Base-by-base conservation (phyloP, 2,329 filamentous ascomycete genomes). In the Penicillium polonicum region DNA sequence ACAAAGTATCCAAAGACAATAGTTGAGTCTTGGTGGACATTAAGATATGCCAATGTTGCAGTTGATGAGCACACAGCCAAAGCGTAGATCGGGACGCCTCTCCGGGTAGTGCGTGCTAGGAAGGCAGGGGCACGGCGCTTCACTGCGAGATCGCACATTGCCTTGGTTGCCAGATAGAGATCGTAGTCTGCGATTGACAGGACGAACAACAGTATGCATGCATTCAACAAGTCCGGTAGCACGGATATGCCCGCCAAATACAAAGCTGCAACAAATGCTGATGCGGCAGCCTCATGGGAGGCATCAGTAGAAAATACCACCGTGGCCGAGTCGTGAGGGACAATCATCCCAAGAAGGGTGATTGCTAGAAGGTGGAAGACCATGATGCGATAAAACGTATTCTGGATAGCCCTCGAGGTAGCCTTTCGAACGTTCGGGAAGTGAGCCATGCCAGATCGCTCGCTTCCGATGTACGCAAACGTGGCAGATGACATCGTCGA, bases 361-460 rank as follows among this genome's bases (percentile, higher is more conserved):
- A 92, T 87, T 19, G 83, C 86, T 59, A 91, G 74, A 69, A 86
- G 82, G 79, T 93, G 92, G 80, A 93, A 92, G 77, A 92, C 79
- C 65, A 91, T 75, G 70, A 92, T 91, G 56, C 90, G 88, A 77
- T 85, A 92, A 73, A 92, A 92, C 57, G 88, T 92, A 45, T 91
- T 81, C 72, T 85, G 88, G 78, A 92, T 91, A 52, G 89, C 89
- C 59, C 86, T 84, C 12, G 89, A 89, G 51, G 92, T 86, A 23
- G 85, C 88, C 73, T 85, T 85, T 69, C 88, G 84, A 1, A 89
- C 88, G 75, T 92, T 91, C 74, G 90, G 87, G 0, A 88, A 88
- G 74, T 91, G 88, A 46, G 86, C 87, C 42, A 92, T 87, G 75
- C 88, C 88, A 50, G 91, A 86, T 25, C 91, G 79, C 71, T 92